phyloP scores from a whole-genome alignment of 768 basidiomycete genomes.

The Tylopilus sp. region DNA sequence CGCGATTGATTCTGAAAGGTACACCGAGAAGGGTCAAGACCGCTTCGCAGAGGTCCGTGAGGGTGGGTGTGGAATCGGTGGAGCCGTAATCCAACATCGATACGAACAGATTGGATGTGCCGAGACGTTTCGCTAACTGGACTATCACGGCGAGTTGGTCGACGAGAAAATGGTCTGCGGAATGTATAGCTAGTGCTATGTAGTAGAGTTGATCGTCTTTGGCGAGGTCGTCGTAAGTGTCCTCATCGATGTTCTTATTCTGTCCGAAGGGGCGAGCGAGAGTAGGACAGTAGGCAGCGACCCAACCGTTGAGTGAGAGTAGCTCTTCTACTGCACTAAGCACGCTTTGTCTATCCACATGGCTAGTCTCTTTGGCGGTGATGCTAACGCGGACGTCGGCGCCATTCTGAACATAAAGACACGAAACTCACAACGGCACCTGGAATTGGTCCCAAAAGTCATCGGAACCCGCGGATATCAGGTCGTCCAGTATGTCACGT shows the following conservation, averaged over 20 bases:
- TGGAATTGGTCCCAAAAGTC: constrained; percentile 96
- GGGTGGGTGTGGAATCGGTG: constrained; percentile 89
- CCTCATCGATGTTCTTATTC: constrained; percentile 66
- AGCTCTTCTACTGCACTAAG: constrained; percentile 88
- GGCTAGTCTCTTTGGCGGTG: constrained; percentile 73
- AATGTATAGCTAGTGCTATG: constrained; percentile 93
- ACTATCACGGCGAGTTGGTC: constrained; percentile 98
- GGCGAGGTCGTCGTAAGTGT: constrained; percentile 86
- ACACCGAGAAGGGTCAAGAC: constrained; percentile 91
- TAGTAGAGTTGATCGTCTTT: constrained; percentile 85
- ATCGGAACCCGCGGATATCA: constrained; percentile 70
- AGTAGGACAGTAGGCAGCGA: constrained; percentile 91
- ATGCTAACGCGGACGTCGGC: constrained; percentile 48
- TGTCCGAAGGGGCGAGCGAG: constrained; percentile 93
- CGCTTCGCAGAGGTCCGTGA: constrained; percentile 92
- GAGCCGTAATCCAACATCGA: constrained; percentile 98
- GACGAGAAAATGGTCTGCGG: constrained; percentile 97
- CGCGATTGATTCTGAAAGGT: constrained; percentile 88
- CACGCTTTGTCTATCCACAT: constrained; percentile 89
- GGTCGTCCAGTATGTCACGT: constrained; percentile 72
- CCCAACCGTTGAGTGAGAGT: constrained; percentile 97
- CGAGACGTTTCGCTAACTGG: constrained; percentile 88
- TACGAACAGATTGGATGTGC: constrained; percentile 88
- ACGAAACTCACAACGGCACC: constrained; percentile 74
- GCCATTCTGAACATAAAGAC: background rate